Percentiles rank a stretch among this genome's conserved stretches.
These are phyloP conservation scores for Ceratocystis harringtonii DNA, from an alignment of 2,329 filamentous ascomycete species.

Conservation along the genomic window DNA sequence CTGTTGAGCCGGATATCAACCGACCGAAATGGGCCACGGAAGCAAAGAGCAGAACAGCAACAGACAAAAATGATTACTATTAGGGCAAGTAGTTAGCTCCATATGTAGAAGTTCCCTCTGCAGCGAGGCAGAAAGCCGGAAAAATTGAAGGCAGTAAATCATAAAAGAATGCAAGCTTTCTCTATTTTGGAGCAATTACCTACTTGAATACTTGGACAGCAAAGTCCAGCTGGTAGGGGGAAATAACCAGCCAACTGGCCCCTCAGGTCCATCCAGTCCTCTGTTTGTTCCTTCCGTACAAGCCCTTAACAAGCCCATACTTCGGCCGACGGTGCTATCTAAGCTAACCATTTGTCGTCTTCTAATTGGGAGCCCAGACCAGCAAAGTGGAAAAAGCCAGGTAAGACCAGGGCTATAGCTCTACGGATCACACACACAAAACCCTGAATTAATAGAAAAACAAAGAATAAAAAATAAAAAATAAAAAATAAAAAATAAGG, in stretches of 20 bases:
- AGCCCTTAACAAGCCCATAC: background rate
- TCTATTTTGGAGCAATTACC: background rate
- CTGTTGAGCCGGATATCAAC: background rate
- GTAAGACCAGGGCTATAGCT: background rate
- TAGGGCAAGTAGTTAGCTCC: background rate
- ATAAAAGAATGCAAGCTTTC: background rate
- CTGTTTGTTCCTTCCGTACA: too few species aligned
- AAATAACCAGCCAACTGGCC: too few species aligned
- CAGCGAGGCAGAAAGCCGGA: too few species aligned
- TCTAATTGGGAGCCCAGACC: background rate
- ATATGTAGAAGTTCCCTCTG: background rate
- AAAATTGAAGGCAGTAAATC: background rate
- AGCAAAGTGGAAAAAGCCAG: background rate
- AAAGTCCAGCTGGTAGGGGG: background rate
- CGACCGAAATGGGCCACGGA: background rate
- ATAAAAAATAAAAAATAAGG: too few species aligned
- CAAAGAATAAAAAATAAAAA: too few species aligned
- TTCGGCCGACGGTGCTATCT: background rate
- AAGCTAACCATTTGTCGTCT: background rate
- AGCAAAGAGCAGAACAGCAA: background rate
- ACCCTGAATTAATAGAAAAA: background rate
- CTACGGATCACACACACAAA: background rate
- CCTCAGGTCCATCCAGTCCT: too few species aligned
- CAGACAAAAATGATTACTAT: background rate
- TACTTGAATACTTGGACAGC: background rate